A percentile compares a stretch with the other conserved stretches of the same genome.
Evolutionary conservation across 768 basidiomycete genomes (phyloP).

Genomic region (Termitomyces sp.): DNA sequence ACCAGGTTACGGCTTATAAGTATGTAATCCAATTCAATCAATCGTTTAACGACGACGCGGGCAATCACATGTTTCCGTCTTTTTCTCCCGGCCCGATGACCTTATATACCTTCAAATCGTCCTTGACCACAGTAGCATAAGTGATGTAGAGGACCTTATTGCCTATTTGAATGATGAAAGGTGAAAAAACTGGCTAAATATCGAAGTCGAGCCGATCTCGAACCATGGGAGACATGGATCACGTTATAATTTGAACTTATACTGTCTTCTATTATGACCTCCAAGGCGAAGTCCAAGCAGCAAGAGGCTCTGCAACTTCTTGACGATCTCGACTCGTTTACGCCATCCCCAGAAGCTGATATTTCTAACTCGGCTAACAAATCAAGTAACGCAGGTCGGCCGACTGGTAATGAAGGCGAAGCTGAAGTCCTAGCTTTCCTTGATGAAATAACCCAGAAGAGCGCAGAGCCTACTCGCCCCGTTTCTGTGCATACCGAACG

Average conservation of each 20-base stretch:
- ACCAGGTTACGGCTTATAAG: neutral
- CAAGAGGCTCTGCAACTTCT: constrained; percentile 91
- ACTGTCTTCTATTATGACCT: constrained; percentile 23
- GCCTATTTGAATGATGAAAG: neutral
- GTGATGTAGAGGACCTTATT: neutral
- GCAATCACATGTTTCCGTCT: constrained; percentile 17
- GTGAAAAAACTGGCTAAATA: too few relatives aligned
- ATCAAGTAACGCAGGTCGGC: constrained; percentile 16
- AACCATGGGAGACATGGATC: neutral
- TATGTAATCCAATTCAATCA: neutral
- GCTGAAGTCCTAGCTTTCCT: constrained; percentile 89
- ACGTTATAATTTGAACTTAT: neutral
- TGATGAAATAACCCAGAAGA: constrained; percentile 92
- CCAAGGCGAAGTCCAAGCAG: constrained; percentile 69
- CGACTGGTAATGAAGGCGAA: constrained; percentile 45
- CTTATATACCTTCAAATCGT: neutral
- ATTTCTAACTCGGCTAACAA: constrained; percentile 11
- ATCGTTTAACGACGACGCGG: neutral
- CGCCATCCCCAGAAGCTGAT: constrained; percentile 26
- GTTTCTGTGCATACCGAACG: constrained; percentile 47
- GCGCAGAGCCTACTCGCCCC: constrained; percentile 67
- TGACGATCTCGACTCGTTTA: constrained; percentile 87
- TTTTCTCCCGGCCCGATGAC: neutral
- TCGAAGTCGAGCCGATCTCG: neutral
- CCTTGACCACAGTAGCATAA: neutral